Percentiles rank a stretch among this genome's conserved stretches.
Evolutionary conservation across 106 monocot species (phyloP).

Genomic region (Acorus gramineus): DNA sequence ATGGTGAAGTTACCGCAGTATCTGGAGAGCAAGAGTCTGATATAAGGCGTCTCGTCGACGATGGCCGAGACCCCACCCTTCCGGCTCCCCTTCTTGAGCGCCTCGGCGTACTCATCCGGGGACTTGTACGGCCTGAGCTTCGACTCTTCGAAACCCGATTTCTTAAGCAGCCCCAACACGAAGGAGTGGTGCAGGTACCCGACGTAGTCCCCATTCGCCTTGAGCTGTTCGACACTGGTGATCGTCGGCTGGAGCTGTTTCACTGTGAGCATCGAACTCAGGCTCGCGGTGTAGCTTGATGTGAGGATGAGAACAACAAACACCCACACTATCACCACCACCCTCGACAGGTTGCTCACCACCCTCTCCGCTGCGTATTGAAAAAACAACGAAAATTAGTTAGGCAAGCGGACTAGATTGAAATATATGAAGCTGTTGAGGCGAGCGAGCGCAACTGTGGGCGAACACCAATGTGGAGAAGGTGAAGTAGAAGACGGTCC

Average conservation of each 20-base stretch:
- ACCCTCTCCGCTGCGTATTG: conserved; percentile 10
- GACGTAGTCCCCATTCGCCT: conserved; percentile 28
- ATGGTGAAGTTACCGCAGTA: conserved; percentile 27
- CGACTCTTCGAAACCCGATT: conserved; percentile 4
- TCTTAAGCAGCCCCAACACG: conserved; percentile 2
- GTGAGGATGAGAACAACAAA: conserved; percentile 22
- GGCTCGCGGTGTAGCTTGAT: conserved; percentile 25
- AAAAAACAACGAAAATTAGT: background rate
- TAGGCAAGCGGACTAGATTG: background rate
- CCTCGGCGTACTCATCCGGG: conserved; percentile 17
- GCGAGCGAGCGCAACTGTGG: conserved; percentile 21
- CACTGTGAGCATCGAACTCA: conserved; percentile 21
- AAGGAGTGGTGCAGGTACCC: conserved; percentile 40
- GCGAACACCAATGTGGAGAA: conserved; percentile 60
- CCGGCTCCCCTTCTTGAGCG: conserved; percentile 10
- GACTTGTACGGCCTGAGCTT: conserved; percentile 13
- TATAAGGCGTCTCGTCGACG: conserved; percentile 35
- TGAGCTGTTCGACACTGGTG: background rate
- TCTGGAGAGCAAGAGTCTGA: conserved; percentile 25
- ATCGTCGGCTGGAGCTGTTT: conserved; percentile 48
- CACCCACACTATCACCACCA: conserved; percentile 18
- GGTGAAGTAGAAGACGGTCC: conserved; percentile 50
- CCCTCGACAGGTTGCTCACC: conserved; percentile 9
- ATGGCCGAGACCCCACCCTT: conserved; percentile 28
- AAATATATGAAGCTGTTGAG: background rate